A percentile compares a stretch with the other conserved stretches of the same genome.
These are phyloP conservation scores for Penicillium simplicissimum DNA, from an alignment of 495 filamentous ascomycete genomes.

Conservation along the genomic window DNA sequence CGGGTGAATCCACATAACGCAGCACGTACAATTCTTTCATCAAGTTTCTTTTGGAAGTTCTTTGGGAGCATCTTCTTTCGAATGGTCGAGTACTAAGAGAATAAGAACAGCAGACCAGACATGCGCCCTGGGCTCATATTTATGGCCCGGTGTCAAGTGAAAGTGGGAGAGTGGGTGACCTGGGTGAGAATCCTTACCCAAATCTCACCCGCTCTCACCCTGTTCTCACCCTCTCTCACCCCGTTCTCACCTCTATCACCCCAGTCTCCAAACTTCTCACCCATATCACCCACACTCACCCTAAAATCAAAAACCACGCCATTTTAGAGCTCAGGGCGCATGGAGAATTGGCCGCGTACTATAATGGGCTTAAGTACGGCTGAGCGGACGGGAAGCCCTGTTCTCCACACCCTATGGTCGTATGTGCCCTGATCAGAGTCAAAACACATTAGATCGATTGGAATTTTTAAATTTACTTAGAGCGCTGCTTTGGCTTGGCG, in stretches of 20 bases:
- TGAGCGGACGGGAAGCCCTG: not conserved
- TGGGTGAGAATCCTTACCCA: no score
- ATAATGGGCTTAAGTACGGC: not conserved
- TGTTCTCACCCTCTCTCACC: no score
- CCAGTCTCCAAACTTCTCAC: not conserved
- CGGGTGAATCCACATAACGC: slow-evolving; percentile 24
- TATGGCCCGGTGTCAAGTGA: no score
- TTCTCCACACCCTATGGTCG: not conserved
- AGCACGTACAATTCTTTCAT: slow-evolving; percentile 19
- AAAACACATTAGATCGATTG: no score
- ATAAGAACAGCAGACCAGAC: not conserved
- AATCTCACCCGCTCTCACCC: no score
- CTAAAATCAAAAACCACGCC: not conserved
- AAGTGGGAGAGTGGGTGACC: no score
- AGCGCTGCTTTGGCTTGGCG: no score
- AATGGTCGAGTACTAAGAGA: not conserved
- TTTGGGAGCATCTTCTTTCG: slow-evolving; percentile 6
- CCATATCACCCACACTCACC: not conserved
- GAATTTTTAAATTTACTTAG: no score
- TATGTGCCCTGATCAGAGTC: no score
- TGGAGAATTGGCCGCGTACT: not conserved
- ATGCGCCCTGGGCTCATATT: no score
- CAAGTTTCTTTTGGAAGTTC: slow-evolving; percentile 8
- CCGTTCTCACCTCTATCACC: no score
- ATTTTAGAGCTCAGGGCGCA: not conserved